Evolutionary conservation across 306 rosid species (phyloP), one percentile per base, ranked within the genome.

Genomic region (Pterocarpus santalinus): DNA sequence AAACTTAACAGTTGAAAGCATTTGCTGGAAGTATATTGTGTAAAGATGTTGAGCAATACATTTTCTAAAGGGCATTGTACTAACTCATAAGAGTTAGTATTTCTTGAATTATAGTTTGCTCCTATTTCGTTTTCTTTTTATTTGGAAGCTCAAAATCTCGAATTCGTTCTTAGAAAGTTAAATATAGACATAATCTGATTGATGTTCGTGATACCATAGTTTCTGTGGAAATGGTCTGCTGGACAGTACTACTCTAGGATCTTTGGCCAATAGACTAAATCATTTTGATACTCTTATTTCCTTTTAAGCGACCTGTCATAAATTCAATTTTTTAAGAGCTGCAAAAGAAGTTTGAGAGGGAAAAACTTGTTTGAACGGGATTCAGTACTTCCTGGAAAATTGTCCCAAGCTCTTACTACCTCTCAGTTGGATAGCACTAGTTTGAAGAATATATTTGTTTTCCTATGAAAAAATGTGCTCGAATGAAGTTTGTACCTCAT

Each of bases 21-120:
- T 77, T 41, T 61, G 65, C 60, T 30, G 66, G 83, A 79, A 67
- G 84, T 77, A 72, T 76, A 82, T 76, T 86, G 34, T 51, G 39
- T 75, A 55, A 76, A 71, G 65, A 71, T 70, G 32, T 77, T 72
- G 49, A 82, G 65, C 80, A 80, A 32, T 67, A 34, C 15, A 28
- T 67, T 73, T 77, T 76, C 44, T 61, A 15, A 62, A 41, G 38
- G 69, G 82, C 62, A 28, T 65, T 78, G 52, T 28, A 28, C 46
- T 38, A 60, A 69, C 61, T 86, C 73, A 44, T 60, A 28, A n/a
- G 79, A 68, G 68, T 85, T 53, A 72, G 77, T 68, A 76, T 80
- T 71, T 82, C 65, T 82, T 82, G 32, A 72, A 73, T 81, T 34
- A 34, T 51, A 39, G 4, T 22, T 68, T 43, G 38, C 44, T 6